Evolutionary conservation across 2,329 filamentous ascomycete genomes (phyloP), one percentile per base, ranked within the genome.

Genomic region (Immersiporthe knoxdaviesiana): DNA sequence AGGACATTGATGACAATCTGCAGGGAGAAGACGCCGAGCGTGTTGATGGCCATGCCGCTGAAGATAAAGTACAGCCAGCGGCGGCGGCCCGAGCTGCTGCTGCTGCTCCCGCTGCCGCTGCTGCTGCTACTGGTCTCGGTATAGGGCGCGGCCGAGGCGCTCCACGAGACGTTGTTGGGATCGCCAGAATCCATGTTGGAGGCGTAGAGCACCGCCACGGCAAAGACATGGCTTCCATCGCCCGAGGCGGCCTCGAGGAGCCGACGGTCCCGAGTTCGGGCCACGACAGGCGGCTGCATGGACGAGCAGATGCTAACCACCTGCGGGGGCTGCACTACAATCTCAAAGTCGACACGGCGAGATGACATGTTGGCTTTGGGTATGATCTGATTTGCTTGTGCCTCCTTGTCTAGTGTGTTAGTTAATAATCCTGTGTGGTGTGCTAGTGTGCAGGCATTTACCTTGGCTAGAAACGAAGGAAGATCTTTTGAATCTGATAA

Each of bases 41-140:
- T 4, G 5, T 18, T 11, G 18, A 70, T 39, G 1, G n/a, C 16
- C 5, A 70, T 11, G 10, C 37, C 58, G 6, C 44, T 10, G 21
- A 70, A 70, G 18, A 70, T 59, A 27, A 70, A 70, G n/a, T 68
- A 70, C 30, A 70, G 44, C 63, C 63, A 68, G 16, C 21, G 69
- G 7, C n/a, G n/a, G 3, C 59, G 56, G n/a, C 30, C 58, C 10
- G 50, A 52, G 32, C 68, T 50, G 61, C 68, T 70, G 54, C 68
- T 68, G 21, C 68, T 50, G 61, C 68, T 70, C 41, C 68, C 65
- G 21, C 66, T 56, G 10, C 63, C 58, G 5, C 39, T 35, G 5
- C 47, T 44, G 7, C 66, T 32, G 14, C n/a, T n/a, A n/a, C n/a
- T n/a, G 16, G 47, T n/a, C n/a, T n/a, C 1, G 52, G 12, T 4